Conservation (phyloP, 768 basidiomycete genomes). For the Lactifluus echinatus region DNA sequence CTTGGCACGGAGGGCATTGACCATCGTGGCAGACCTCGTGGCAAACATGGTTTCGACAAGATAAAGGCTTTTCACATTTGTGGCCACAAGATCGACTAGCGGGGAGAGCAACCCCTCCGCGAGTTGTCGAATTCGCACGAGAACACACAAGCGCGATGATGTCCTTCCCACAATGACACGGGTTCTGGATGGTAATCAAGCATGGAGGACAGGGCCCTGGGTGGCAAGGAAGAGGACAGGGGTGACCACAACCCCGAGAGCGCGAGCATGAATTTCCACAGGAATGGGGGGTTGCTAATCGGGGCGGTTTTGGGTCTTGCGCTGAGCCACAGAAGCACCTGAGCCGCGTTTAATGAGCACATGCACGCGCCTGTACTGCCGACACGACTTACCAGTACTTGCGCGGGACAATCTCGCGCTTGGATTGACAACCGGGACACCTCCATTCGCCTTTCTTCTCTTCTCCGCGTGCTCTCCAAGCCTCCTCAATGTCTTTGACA, state of each 20-base stretch:
- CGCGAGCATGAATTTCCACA: conserved; percentile 66
- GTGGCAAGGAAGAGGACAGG: conserved; percentile 81
- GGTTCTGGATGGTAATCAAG: conserved; percentile 62
- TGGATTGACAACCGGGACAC: conserved; percentile 89
- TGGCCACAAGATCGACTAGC: conserved; percentile 32
- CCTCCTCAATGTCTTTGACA: conserved; percentile 62
- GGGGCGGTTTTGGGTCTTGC: conserved; percentile 62
- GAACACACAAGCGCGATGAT: conserved; percentile 54
- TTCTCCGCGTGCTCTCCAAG: conserved; percentile 65
- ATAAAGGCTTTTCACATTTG: conserved; percentile 38
- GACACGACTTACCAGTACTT: conserved; percentile 51
- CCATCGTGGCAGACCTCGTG: conserved; percentile 66
- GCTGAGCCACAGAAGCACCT: conserved; percentile 82
- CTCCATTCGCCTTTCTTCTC: conserved; percentile 72
- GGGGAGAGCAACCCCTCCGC: conserved; percentile 15
- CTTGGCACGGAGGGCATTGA: conserved; percentile 55
- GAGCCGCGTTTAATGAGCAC: conserved; percentile 9
- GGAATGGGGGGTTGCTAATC: conserved; percentile 67
- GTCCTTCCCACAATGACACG: conserved; percentile 70
- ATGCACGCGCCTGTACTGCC: background rate
- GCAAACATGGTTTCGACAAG: conserved; percentile 70
- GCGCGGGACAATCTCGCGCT: conserved; percentile 55
- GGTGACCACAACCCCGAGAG: conserved; percentile 58
- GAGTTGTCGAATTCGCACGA: conserved; percentile 26
- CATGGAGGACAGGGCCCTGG: conserved; percentile 97